Base-by-base conservation (phyloP, 768 basidiomycete species). In the Hypholoma fasciculare region DNA sequence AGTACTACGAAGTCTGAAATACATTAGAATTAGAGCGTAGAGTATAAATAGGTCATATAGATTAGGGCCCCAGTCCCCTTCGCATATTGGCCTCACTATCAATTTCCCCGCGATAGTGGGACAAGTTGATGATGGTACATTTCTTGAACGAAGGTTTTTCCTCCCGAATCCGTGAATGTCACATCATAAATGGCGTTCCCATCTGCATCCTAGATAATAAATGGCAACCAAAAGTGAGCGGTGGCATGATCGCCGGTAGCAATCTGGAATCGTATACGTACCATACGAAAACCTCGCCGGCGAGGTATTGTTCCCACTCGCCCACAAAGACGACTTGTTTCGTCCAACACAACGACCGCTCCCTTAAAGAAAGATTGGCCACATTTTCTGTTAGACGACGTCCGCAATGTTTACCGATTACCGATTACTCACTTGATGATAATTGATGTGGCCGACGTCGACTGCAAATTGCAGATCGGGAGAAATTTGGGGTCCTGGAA, bases 101-200 rank as follows among this genome's bases (percentile, higher is more conserved):
- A 16, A 16, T 26, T 19, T 16, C 12, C 16, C n/a, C 47, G 27
- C 19, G 14, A 36, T 19, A 40, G 6, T 52, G 20, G 34, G 7
- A 49, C 37, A 13, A 56, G 20, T 49, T 56, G 55, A 19, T 56
- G 38, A 20, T 56, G 55, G 49, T 49, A 48, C 55, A 56, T 57
- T 14, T 57, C 49, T 23, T 44, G 40, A 16, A 48, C 39, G 17
- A 50, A 49, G 23, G 17, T 4, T 9, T 50, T 50, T 23, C 56
- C 49, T 9, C n/a, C 20, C 3, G 17, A 39, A 26, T 40, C 39
- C 5, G 13, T 26, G 36, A 56, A 48, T 13, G 48, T 39, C 17
- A 48, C 54, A 9, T 19, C 26, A 37, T 56, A 56, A n/a, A 56
- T 37, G 0, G 39, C 46, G 14, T 56, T 56, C 1, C 54, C 46